These are phyloP conservation scores for Garcia nutans DNA, from an alignment of 345 rosid species.

Conservation along the genomic window DNA sequence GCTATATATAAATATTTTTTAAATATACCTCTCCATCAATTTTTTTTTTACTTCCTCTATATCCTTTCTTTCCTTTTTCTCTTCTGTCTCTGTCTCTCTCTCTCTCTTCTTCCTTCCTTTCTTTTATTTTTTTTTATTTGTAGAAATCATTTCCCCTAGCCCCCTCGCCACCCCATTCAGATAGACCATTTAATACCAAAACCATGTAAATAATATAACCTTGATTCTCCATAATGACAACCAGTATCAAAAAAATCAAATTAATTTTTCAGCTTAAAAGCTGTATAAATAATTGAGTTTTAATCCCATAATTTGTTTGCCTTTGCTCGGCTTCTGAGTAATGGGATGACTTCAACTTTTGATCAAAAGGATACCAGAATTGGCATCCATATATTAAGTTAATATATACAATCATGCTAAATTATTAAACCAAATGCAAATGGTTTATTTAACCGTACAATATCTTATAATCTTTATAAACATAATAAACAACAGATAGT, in stretches of 20 bases:
- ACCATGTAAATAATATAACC: not conserved
- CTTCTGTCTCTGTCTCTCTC: too few relatives aligned
- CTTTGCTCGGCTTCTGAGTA: slow-evolving; percentile 30
- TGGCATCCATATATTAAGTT: not conserved
- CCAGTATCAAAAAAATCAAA: not conserved
- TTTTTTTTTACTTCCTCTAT: too few relatives aligned
- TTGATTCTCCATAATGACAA: not conserved
- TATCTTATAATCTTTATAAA: too few relatives aligned
- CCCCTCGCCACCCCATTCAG: not conserved
- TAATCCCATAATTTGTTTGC: slow-evolving; percentile 27
- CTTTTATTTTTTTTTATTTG: too few relatives aligned
- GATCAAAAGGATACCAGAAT: slow-evolving; percentile 49
- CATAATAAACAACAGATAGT: too few relatives aligned
- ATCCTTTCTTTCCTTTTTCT: too few relatives aligned
- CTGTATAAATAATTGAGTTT: not conserved
- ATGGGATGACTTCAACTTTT: slow-evolving; percentile 70
- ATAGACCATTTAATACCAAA: not conserved
- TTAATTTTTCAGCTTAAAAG: not conserved
- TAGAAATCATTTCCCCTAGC: not conserved
- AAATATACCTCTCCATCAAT: too few relatives aligned
- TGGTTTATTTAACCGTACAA: too few relatives aligned
- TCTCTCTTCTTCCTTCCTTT: too few relatives aligned
- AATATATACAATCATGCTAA: too few relatives aligned
- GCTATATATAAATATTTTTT: too few relatives aligned
- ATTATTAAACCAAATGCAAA: too few relatives aligned